Base-by-base conservation (phyloP, 148 eudicot species). In the Cornus florida region DNA sequence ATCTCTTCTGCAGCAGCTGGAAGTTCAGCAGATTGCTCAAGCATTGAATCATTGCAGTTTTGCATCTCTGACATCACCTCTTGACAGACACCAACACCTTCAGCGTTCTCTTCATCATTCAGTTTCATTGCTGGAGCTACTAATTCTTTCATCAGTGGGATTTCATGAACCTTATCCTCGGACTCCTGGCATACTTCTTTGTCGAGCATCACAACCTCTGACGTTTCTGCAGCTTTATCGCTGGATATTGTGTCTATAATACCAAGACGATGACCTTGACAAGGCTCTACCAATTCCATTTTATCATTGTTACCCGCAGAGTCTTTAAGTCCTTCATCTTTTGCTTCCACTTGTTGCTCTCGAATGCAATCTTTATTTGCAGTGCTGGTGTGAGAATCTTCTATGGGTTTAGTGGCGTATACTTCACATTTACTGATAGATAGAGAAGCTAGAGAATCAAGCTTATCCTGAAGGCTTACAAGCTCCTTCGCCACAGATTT, bases 401-500 rank as follows among this genome's bases (percentile, higher is more conserved):
- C 65, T 41, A 14, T 39, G 0, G 31, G 62, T 13, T 68, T 33
- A 6, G 28, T n/a, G 56, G 17, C 8, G 8, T 48, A 33, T 10
- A 10, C 60, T 48, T 71, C 74, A 60, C 84, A 60, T 66, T 78
- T 82, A 62, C 70, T 70, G 17, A 41, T 75, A 65, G 43, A 22
- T 48, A 92, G 39, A 8, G 78, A 72, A 65, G 43, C 24, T 48
- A 92, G 39, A 8, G 78, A 72, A 76, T 94, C 98, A 13, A 92
- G 87, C 78, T 83, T 89, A 82, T 92, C 97, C 73, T 92, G 95
- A 57, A 90, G 72, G 13, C 57, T 77, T n/a, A 88, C 88, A 41
- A 94, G 89, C 87, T 91, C 92, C 80, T 84, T 92, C 2, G 93
- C 95, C 65, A 90, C 87, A 0, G 88, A 84, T 82, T 86, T 92